Percentiles rank a stretch among this genome's conserved stretches.
Conservation (phyloP, 768 basidiomycete species). For the Fomitopsis serialis region DNA sequence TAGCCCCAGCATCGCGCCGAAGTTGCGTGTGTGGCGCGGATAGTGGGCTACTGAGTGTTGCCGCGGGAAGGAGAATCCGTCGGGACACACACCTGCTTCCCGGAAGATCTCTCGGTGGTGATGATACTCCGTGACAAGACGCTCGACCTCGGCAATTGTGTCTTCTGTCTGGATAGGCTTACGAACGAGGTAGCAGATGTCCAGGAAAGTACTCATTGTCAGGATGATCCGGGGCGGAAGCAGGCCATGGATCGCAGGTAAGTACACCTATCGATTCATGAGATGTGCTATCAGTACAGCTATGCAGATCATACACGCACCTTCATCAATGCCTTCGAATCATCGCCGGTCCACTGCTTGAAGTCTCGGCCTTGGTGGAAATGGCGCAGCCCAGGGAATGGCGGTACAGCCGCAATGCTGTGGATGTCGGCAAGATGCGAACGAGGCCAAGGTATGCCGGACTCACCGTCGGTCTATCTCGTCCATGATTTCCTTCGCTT, state of each 20-base stretch:
- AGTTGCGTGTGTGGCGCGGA: slow-evolving; percentile 1
- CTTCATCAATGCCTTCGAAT: slow-evolving; percentile 26
- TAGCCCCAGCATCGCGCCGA: slow-evolving; percentile 15
- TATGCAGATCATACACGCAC: slow-evolving; percentile 4
- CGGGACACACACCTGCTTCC: slow-evolving; percentile 1
- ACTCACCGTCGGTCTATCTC: slow-evolving; percentile 14
- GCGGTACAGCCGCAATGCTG: slow-evolving; percentile 15
- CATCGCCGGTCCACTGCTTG: slow-evolving; percentile 25
- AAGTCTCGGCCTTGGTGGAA: slow-evolving; percentile 19
- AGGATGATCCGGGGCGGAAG: slow-evolving; percentile 13
- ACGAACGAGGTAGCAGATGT: slow-evolving; percentile 19
- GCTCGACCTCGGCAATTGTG: not conserved
- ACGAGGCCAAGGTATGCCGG: not conserved
- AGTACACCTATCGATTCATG: slow-evolving; percentile 22
- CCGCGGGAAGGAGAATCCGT: slow-evolving; percentile 11
- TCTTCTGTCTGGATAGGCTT: not conserved
- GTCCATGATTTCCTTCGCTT: slow-evolving; percentile 3
- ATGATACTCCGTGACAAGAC: not conserved
- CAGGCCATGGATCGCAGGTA: slow-evolving; percentile 16
- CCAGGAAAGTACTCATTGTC: slow-evolving; percentile 11
- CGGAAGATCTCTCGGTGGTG: slow-evolving; percentile 1
- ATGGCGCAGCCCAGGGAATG: slow-evolving; percentile 14
- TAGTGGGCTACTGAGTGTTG: slow-evolving; percentile 14
- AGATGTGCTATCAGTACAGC: too few relatives aligned
- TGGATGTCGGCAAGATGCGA: not conserved